Evolutionary conservation across 805 yeast species (phyloP).

Genomic region (Suhomyces sp.): DNA sequence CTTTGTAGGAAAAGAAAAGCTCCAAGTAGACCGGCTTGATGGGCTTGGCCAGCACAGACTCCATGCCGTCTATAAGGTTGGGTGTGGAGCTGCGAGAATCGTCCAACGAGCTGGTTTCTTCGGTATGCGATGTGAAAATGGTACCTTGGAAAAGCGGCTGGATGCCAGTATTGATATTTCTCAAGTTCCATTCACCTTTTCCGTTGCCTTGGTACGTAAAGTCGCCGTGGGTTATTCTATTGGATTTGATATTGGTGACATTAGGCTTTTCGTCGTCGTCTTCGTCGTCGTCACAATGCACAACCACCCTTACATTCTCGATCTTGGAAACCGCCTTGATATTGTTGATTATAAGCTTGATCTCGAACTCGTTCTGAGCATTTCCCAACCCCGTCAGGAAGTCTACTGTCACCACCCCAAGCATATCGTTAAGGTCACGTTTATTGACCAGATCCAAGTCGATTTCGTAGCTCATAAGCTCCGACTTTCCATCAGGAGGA

Average conservation of each 20-base stretch:
- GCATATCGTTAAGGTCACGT: conserved; percentile 20
- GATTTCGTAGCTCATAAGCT: conserved; percentile 60
- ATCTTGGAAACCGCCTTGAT: conserved; percentile 28
- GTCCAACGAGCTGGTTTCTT: conserved; percentile 2
- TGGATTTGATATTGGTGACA: conserved; percentile 46
- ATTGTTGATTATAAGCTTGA: conserved; percentile 45
- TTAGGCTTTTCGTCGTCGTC: conserved; percentile 4
- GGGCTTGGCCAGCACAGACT: conserved; percentile 4
- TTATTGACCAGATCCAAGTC: conserved; percentile 39
- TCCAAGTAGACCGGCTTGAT: conserved; percentile 39
- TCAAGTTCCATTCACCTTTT: conserved; percentile 66
- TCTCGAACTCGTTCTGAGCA: conserved; percentile 58
- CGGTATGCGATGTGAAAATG: conserved; percentile 22
- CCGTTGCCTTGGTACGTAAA: conserved; percentile 53
- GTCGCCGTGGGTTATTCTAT: conserved; percentile 76
- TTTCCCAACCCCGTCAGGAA: conserved; percentile 52
- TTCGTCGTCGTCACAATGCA: conserved; percentile 15
- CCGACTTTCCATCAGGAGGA: conserved; percentile 84
- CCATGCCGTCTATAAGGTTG: conserved; percentile 1
- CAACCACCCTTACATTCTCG: conserved; percentile 29
- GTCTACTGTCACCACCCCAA: conserved; percentile 58
- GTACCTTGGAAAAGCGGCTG: conserved; percentile 66
- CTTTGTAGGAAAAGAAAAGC: conserved; percentile 57
- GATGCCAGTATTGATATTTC: conserved; percentile 55
- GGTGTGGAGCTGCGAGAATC: conserved; percentile 13